Percentiles rank a stretch among this genome's conserved stretches.
These are phyloP conservation scores for Deinandra increscens DNA, from an alignment of 129 eudicot genomes.

Conservation along the genomic window DNA sequence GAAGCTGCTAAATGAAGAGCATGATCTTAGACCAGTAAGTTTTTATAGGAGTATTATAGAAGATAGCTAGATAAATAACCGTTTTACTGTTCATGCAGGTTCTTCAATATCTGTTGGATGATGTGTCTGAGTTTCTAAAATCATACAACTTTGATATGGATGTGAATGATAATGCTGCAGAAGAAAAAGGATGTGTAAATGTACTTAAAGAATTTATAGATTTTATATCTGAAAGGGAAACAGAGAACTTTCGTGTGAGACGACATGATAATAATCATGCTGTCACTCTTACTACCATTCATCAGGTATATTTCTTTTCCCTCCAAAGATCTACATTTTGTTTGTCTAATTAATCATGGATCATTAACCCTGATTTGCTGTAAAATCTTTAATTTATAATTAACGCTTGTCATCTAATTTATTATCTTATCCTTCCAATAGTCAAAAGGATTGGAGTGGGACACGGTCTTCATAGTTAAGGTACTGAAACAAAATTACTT, in stretches of 20 bases:
- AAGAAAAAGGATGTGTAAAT: conserved; percentile 58
- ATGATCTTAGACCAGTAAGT: conserved; percentile 87
- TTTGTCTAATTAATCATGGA: background rate
- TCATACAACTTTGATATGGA: conserved; percentile 43
- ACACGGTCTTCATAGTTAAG: conserved; percentile 94
- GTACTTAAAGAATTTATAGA: conserved; percentile 68
- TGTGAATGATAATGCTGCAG: conserved; percentile 27
- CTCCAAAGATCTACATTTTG: background rate
- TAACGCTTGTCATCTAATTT: conserved; percentile 4
- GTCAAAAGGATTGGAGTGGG: conserved; percentile 99
- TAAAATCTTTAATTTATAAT: background rate
- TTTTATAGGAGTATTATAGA: background rate
- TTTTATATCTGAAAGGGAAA: conserved; percentile 80
- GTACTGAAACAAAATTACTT: conserved; percentile 39
- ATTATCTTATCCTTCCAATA: conserved; percentile 31
- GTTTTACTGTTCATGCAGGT: conserved; percentile 52
- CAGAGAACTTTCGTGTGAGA: conserved; percentile 74
- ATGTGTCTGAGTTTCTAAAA: conserved; percentile 72
- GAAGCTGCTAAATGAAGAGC: conserved; percentile 88
- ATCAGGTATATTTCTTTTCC: conserved; percentile 59
- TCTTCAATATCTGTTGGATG: conserved; percentile 84
- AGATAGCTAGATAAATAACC: conserved; percentile 2
- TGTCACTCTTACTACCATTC: conserved; percentile 94
- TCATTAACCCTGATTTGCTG: background rate
- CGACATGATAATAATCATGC: conserved; percentile 75